A percentile compares a stretch with the other conserved stretches of the same genome.
Conservation (phyloP, 148 eudicot species). For the Camellia granthamiana region DNA sequence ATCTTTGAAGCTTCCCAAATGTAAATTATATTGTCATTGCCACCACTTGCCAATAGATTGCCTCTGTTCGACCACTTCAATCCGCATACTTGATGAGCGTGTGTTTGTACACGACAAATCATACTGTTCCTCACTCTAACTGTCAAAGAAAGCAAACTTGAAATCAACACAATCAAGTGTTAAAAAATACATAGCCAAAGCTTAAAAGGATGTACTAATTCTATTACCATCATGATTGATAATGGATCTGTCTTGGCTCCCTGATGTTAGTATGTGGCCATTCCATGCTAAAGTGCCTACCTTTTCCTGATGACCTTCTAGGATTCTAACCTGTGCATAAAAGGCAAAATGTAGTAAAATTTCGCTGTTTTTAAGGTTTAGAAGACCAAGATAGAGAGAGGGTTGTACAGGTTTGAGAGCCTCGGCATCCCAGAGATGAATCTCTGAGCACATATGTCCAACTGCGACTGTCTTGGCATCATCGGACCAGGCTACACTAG, state of each 20-base stretch:
- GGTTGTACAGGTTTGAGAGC: conserved; percentile 29
- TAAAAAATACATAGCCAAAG: neutral
- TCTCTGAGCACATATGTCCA: conserved; percentile 22
- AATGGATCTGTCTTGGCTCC: conserved; percentile 33
- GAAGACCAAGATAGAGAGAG: neutral
- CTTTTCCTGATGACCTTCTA: conserved; percentile 32
- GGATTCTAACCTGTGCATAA: conserved; percentile 24
- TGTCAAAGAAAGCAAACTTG: conserved; percentile 13
- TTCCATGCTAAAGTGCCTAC: conserved; percentile 41
- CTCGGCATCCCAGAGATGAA: conserved; percentile 37
- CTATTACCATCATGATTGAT: conserved; percentile 44
- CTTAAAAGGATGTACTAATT: neutral
- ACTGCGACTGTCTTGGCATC: conserved; percentile 33
- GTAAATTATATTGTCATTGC: conserved; percentile 35
- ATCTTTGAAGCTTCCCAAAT: conserved; percentile 39
- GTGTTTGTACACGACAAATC: conserved; percentile 13
- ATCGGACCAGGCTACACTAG: conserved; percentile 36
- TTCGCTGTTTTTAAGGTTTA: neutral
- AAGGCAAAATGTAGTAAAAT: neutral
- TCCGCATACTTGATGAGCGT: conserved; percentile 30
- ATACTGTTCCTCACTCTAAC: conserved; percentile 34
- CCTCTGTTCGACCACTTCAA: conserved; percentile 42
- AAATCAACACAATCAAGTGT: neutral
- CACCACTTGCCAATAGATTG: conserved; percentile 42
- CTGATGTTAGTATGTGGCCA: conserved; percentile 37